Evolutionary conservation across 2,329 filamentous ascomycete genomes (phyloP).

Genomic region (Botrytis porri): DNA sequence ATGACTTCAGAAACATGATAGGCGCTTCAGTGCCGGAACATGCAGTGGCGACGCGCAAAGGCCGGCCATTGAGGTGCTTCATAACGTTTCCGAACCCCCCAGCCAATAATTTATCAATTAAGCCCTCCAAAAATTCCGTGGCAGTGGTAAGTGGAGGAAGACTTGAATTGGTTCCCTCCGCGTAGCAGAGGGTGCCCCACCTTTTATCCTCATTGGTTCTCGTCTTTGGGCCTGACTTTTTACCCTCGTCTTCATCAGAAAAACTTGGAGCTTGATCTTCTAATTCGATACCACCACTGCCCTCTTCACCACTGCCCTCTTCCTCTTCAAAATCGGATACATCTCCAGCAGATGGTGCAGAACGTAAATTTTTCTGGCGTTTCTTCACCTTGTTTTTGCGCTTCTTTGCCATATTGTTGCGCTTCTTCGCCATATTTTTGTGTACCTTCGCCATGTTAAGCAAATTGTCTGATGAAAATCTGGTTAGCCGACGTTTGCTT

Average conservation of each 20-base stretch:
- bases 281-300: background rate
- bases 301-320: background rate
- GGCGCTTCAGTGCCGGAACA: slow-evolving; percentile 79
- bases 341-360: background rate
- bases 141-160: background rate
- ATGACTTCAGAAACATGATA: slow-evolving; percentile 60
- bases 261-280: background rate
- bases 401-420: too few species aligned
- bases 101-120: background rate
- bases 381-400: background rate
- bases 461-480: background rate
- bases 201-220: background rate
- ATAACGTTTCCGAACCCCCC: background rate
- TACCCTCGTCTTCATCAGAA: background rate
- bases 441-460: background rate
- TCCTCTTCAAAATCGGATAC: background rate
- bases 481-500: background rate
- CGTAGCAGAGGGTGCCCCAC: background rate
- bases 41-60: slow-evolving; percentile 63
- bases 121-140: background rate
- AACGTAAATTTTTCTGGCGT: background rate
- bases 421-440: background rate
- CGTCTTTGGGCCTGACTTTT: background rate
- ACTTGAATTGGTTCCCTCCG: background rate
- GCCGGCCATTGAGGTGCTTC: slow-evolving; percentile 36